Percentiles rank a stretch among this genome's conserved stretches.
Evolutionary conservation across 2,329 filamentous ascomycete genomes (phyloP).

Genomic region (Ophiostoma sp.): DNA sequence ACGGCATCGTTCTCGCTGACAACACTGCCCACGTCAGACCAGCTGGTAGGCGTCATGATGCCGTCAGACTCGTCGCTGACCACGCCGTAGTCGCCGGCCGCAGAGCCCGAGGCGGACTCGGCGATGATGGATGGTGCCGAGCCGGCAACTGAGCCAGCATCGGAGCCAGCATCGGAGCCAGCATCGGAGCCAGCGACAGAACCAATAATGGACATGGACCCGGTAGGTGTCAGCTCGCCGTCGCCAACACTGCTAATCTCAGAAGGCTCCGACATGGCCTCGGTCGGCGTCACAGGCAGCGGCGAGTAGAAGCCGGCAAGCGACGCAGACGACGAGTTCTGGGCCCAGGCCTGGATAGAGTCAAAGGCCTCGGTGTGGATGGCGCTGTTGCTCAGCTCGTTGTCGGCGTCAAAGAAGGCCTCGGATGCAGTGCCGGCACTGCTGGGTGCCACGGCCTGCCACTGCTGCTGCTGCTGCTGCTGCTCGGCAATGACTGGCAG

Average conservation of each 20-base stretch:
- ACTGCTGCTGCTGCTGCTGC: background rate
- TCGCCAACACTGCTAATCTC: conserved; percentile 40
- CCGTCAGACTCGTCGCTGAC: conserved; percentile 56
- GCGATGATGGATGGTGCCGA: background rate
- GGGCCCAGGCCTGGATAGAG: conserved; percentile 61
- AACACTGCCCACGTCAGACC: conserved; percentile 61
- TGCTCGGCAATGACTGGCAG: conserved; percentile 17
- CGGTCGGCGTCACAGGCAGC: conserved; percentile 48
- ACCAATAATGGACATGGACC: conserved; percentile 48
- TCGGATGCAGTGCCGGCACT: conserved; percentile 14
- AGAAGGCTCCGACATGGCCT: conserved; percentile 49
- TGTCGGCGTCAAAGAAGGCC: conserved; percentile 34
- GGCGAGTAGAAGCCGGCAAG: conserved; percentile 53
- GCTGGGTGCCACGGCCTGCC: background rate
- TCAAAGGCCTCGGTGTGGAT: conserved; percentile 46
- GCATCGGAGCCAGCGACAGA: conserved; percentile 26
- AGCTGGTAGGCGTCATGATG: conserved; percentile 56
- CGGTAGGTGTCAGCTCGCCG: conserved; percentile 54
- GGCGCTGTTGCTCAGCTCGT: conserved; percentile 49
- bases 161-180: background rate
- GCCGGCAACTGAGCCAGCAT: background rate
- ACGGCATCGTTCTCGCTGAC: conserved; percentile 52
- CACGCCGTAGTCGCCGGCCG: conserved; percentile 43
- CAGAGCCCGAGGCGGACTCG: conserved; percentile 19
- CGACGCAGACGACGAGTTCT: conserved; percentile 40